Conservation (phyloP, 257 asterid species). For the Plantago elongata region DNA sequence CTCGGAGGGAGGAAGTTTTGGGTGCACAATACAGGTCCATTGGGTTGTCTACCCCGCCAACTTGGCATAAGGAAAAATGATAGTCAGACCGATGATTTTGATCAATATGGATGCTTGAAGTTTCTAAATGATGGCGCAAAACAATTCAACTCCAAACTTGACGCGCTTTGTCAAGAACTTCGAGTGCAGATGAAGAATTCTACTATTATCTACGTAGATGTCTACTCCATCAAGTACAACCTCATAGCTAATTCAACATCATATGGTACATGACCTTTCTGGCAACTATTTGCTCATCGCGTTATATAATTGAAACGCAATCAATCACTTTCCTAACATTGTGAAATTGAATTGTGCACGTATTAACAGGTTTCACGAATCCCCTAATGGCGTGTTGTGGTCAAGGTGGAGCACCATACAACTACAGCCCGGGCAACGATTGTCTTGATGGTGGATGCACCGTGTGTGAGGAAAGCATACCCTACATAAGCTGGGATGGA, state of each 20-base stretch:
- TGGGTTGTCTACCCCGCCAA: constrained; percentile 43
- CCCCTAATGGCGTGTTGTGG: constrained; percentile 10
- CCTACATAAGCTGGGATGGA: constrained; percentile 6
- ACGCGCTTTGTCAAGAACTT: constrained; percentile 26
- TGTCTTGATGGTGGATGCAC: not conserved
- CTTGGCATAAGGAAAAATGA: constrained; percentile 25
- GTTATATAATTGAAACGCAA: too few species aligned
- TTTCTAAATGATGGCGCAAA: constrained; percentile 34
- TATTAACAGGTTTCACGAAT: not conserved
- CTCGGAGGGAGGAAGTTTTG: constrained; percentile 46
- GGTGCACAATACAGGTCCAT: constrained; percentile 52
- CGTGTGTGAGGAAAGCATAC: not conserved
- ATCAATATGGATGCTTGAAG: constrained; percentile 36
- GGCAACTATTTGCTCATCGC: not conserved
- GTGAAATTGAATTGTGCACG: not conserved
- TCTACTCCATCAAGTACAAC: constrained; percentile 30
- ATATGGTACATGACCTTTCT: constrained; percentile 18
- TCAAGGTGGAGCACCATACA: constrained; percentile 3
- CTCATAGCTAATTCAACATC: constrained; percentile 26
- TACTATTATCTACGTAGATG: constrained; percentile 29
- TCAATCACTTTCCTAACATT: too few species aligned
- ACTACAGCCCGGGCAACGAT: not conserved
- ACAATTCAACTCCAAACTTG: constrained; percentile 30
- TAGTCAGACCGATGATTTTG: constrained; percentile 11
- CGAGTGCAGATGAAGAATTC: constrained; percentile 27